Conservation (phyloP, 495 filamentous ascomycete species). For the Glutinoglossum americanum region DNA sequence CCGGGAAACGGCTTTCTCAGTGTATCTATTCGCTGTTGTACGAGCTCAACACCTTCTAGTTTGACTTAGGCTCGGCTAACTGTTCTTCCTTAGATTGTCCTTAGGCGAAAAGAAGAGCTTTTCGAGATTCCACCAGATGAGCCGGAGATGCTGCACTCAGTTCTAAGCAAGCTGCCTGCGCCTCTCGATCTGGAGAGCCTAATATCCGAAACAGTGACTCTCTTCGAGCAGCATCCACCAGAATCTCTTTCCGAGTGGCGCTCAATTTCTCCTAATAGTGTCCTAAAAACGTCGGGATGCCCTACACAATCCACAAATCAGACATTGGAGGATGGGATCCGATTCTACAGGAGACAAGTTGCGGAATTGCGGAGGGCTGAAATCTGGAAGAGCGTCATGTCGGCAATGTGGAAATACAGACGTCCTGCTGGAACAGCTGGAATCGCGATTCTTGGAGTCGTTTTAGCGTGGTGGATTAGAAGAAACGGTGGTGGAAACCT, state of each 20-base stretch:
- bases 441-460: slow-evolving; percentile 39
- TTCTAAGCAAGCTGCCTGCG: slow-evolving; percentile 67
- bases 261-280: slow-evolving; percentile 46
- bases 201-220: slow-evolving; percentile 35
- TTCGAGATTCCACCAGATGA: slow-evolving; percentile 65
- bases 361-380: slow-evolving; percentile 42
- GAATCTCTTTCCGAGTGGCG: slow-evolving; percentile 52
- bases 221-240: slow-evolving; percentile 50
- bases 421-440: slow-evolving; percentile 33
- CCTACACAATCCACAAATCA: slow-evolving; percentile 20
- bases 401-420: slow-evolving; percentile 35
- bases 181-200: slow-evolving; percentile 67
- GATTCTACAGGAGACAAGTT: slow-evolving; percentile 45
- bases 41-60: neutral
- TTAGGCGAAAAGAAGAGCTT: slow-evolving; percentile 57
- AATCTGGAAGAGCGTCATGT: slow-evolving; percentile 27
- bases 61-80: neutral
- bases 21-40: slow-evolving; percentile 68
- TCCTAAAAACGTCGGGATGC: slow-evolving; percentile 58
- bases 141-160: slow-evolving; percentile 81
- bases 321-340: slow-evolving; percentile 35
- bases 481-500: neutral
- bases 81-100: slow-evolving; percentile 34
- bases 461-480: slow-evolving; percentile 20
- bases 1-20: slow-evolving; percentile 56